Evolutionary conservation across 768 basidiomycete species (phyloP).

Genomic region (Gymnopilus dilepis): DNA sequence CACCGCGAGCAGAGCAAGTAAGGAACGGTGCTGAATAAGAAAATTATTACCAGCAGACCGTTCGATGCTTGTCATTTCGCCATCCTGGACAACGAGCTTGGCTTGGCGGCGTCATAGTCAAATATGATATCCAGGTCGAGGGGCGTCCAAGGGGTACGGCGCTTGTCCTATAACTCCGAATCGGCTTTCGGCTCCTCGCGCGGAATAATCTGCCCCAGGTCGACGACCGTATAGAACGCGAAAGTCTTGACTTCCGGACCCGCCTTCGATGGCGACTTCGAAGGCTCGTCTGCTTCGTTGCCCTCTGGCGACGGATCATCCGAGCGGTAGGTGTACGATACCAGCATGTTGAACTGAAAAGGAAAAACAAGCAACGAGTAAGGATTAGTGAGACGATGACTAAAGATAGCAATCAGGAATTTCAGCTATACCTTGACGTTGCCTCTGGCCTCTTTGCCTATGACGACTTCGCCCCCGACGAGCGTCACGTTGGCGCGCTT

Average conservation of each 20-base stretch:
- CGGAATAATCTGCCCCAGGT: conserved; percentile 73
- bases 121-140: no score
- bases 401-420: neutral
- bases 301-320: conserved; percentile 82
- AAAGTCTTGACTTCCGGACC: conserved; percentile 84
- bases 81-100: no score
- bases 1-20: neutral
- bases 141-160: neutral
- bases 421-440: conserved; percentile 71
- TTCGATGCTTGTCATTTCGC: neutral
- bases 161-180: conserved; percentile 20
- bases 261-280: conserved; percentile 46
- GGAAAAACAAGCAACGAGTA: conserved; percentile 6
- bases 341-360: conserved; percentile 87
- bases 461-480: conserved; percentile 87
- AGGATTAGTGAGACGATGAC: neutral
- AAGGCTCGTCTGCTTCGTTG: conserved; percentile 49
- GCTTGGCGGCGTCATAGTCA: neutral
- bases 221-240: conserved; percentile 85
- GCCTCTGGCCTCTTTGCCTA: conserved; percentile 80
- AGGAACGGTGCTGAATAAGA: conserved; percentile 1
- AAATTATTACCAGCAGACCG: neutral
- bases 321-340: conserved; percentile 92
- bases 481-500: conserved; percentile 88
- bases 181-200: conserved; percentile 53